These are phyloP conservation scores for Ailanthus altissimus DNA, from an alignment of 345 rosid genomes.

Conservation along the genomic window DNA sequence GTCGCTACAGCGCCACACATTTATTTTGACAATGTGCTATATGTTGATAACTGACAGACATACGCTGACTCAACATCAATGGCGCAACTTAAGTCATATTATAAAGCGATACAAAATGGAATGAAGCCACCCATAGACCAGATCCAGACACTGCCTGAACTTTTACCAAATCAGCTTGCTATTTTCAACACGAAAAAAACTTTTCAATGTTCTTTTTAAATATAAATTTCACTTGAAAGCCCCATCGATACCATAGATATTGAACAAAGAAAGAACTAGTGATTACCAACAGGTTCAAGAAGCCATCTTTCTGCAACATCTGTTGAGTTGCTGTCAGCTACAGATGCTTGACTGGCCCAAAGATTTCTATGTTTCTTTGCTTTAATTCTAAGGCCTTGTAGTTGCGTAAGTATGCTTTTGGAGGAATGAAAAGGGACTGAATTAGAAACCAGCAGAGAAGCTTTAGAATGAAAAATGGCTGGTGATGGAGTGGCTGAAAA, in stretches of 20 bases:
- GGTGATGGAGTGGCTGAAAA: conserved; percentile 26
- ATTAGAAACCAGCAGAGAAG: conserved; percentile 28
- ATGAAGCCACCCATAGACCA: too few relatives aligned
- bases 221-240: too few relatives aligned
- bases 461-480: conserved; percentile 30
- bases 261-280: neutral
- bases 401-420: conserved; percentile 23
- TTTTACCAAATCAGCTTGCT: neutral
- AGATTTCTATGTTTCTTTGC: conserved; percentile 29
- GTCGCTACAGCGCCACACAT: too few relatives aligned
- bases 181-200: neutral
- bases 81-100: neutral
- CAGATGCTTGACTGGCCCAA: conserved; percentile 46
- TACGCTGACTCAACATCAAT: neutral
- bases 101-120: too few relatives aligned
- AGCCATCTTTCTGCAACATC: conserved; percentile 61
- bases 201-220: neutral
- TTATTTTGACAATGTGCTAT: too few relatives aligned
- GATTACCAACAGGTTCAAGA: conserved; percentile 77
- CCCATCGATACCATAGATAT: too few relatives aligned
- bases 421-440: conserved; percentile 26
- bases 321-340: conserved; percentile 36
- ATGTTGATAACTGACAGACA: neutral
- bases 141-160: too few relatives aligned
- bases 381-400: conserved; percentile 27